These are phyloP conservation scores for Vigna reflexopilosa DNA, from an alignment of 306 rosid genomes.

Conservation along the genomic window DNA sequence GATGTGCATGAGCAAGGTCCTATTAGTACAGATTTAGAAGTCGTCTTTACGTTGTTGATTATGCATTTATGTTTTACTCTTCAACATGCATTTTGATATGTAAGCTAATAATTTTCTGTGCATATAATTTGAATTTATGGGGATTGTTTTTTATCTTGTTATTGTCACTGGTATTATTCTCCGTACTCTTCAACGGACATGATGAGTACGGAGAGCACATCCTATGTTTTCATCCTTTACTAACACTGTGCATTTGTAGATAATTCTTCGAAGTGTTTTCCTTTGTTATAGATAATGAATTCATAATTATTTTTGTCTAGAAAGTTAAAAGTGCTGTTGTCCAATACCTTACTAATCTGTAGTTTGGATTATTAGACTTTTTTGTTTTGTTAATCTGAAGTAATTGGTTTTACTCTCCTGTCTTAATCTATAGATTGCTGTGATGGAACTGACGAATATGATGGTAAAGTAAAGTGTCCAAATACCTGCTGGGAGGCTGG, in stretches of 20 bases:
- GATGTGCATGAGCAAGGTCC: not conserved
- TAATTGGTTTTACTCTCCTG: constrained; percentile 39
- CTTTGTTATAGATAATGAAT: not conserved
- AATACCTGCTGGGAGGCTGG: constrained; percentile 99
- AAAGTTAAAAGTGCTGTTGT: constrained; percentile 17
- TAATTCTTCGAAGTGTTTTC: not conserved
- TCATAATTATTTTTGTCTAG: not conserved
- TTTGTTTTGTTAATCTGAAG: constrained; percentile 30
- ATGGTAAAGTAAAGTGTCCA: constrained; percentile 73
- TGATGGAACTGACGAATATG: constrained; percentile 96
- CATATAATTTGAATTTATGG: not conserved
- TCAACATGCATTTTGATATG: constrained; percentile 11
- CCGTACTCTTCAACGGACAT: not conserved
- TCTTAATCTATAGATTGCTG: constrained; percentile 78
- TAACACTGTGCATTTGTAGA: constrained; percentile 21
- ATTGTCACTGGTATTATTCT: constrained; percentile 8
- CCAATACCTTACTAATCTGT: constrained; percentile 14
- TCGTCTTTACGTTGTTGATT: not conserved
- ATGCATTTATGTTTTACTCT: constrained; percentile 24
- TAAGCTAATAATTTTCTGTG: constrained; percentile 15
- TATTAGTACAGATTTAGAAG: constrained; percentile 30
- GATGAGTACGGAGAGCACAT: constrained; percentile 7
- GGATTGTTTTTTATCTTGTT: constrained; percentile 1
- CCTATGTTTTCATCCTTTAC: constrained; percentile 12
- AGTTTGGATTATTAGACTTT: constrained; percentile 30